Percentiles rank a stretch among this genome's conserved stretches.
These are phyloP conservation scores for Phytophthora brassicae DNA, from an alignment of 352 stramenopile species.

Conservation along the genomic window DNA sequence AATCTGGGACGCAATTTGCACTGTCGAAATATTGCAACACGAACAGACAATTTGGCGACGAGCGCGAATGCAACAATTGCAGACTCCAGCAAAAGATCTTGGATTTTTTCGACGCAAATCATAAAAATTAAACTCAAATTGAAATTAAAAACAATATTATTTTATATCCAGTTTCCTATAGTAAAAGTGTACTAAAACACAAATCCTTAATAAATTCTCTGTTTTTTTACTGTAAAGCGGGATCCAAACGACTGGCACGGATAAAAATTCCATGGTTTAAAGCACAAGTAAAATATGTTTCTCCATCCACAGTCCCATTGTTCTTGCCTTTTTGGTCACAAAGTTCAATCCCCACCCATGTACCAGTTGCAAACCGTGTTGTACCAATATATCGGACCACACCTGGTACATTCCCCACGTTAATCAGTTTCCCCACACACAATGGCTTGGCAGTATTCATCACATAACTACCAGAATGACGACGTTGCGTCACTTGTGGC, in stretches of 20 bases:
- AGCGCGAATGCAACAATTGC: constrained; percentile 46
- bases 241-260: constrained; percentile 56
- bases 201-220: no score
- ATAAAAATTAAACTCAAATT: no score
- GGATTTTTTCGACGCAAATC: constrained; percentile 38
- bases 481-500: constrained; percentile 7
- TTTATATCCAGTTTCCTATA: no score
- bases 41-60: constrained; percentile 47
- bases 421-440: constrained; percentile 60
- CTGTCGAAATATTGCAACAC: constrained; percentile 46
- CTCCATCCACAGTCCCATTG: constrained; percentile 56
- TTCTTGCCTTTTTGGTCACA: constrained; percentile 63
- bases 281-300: constrained; percentile 66
- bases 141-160: no score
- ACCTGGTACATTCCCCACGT: constrained; percentile 51
- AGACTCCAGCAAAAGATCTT: constrained; percentile 44
- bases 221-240: constrained; percentile 33
- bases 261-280: constrained; percentile 70
- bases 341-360: constrained; percentile 80
- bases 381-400: constrained; percentile 72
- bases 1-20: constrained; percentile 52
- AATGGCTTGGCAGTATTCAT: constrained; percentile 42
- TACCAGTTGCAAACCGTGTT: constrained; percentile 57
- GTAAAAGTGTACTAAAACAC: no score
- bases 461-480: constrained; percentile 46